A percentile compares a stretch with the other conserved stretches of the same genome.
These are phyloP conservation scores for Debaryomyces udenii DNA, from an alignment of 1,139 yeast genomes.

Conservation along the genomic window DNA sequence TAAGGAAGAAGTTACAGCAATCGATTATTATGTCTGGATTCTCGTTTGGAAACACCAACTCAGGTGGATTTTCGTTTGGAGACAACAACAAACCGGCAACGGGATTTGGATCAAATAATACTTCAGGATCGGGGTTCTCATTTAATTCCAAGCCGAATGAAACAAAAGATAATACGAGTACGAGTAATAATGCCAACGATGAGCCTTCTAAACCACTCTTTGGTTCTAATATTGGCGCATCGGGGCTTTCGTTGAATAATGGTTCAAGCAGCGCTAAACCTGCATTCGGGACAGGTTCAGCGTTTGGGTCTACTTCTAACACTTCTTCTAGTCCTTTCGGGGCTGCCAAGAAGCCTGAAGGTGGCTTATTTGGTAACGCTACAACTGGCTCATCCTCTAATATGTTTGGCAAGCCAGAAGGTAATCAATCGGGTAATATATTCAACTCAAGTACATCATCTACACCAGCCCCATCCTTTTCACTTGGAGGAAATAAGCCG, in stretches of 20 bases:
- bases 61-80: conserved; percentile 6
- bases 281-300: conserved; percentile 14
- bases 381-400: conserved; percentile 11
- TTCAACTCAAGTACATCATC: conserved; percentile 8
- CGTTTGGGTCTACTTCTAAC: conserved; percentile 22
- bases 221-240: conserved; percentile 11
- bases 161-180: conserved; percentile 6
- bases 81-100: conserved; percentile 9
- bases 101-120: conserved; percentile 11
- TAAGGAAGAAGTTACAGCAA: background rate
- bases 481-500: conserved; percentile 28
- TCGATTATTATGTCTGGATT: conserved; percentile 10
- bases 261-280: conserved; percentile 5
- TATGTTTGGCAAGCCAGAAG: conserved; percentile 13
- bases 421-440: background rate
- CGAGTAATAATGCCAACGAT: conserved; percentile 13
- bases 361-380: conserved; percentile 19
- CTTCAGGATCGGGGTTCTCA: conserved; percentile 4
- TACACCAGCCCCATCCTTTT: conserved; percentile 12
- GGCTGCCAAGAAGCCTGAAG: conserved; percentile 14
- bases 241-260: conserved; percentile 5
- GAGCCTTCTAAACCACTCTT: conserved; percentile 22
- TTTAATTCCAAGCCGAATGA: background rate
- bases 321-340: conserved; percentile 15
- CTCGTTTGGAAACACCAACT: conserved; percentile 13